Percentiles rank a stretch among this genome's conserved stretches.
Evolutionary conservation across 139 green algal species (phyloP).

Genomic region (Zygnema circumcarinatum): DNA sequence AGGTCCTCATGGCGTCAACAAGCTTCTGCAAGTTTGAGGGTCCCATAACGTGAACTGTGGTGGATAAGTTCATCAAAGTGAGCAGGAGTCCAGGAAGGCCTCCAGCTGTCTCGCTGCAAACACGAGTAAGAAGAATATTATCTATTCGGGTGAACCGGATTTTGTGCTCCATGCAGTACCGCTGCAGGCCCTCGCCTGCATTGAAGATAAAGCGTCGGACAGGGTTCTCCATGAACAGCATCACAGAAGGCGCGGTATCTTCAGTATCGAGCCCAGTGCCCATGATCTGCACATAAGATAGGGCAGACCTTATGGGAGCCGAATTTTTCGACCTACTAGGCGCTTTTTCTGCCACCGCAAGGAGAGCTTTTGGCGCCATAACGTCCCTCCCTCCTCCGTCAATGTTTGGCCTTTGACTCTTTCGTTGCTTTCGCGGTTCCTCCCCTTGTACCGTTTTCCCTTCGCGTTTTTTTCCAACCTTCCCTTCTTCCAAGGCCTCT

Average conservation of each 20-base stretch:
- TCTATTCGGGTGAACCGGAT: slow-evolving; percentile 70
- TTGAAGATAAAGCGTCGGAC: slow-evolving; percentile 90
- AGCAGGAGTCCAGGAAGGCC: slow-evolving; percentile 76
- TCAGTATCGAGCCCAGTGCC: slow-evolving; percentile 59
- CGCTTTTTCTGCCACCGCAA: not conserved
- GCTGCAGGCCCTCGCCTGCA: slow-evolving; percentile 91
- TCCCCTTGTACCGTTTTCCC: no score
- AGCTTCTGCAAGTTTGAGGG: slow-evolving; percentile 43
- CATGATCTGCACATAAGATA: slow-evolving; percentile 38
- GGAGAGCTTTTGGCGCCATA: no score
- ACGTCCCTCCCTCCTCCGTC: no score
- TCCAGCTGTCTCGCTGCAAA: slow-evolving; percentile 74
- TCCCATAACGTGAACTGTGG: slow-evolving; percentile 4
- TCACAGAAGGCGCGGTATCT: slow-evolving; percentile 76
- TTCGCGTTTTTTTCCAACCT: no score
- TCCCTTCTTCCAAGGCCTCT: no score
- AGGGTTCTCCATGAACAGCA: slow-evolving; percentile 89
- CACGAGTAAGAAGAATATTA: slow-evolving; percentile 74
- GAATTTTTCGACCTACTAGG: not conserved
- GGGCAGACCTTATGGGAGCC: not conserved
- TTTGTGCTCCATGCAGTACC: slow-evolving; percentile 84
- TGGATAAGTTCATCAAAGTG: not conserved
- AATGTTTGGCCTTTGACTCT: no score
- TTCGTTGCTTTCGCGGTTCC: no score
- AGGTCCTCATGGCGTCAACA: slow-evolving; percentile 49